These are phyloP conservation scores for Geum urbanum DNA, from an alignment of 306 rosid genomes.

Conservation along the genomic window DNA sequence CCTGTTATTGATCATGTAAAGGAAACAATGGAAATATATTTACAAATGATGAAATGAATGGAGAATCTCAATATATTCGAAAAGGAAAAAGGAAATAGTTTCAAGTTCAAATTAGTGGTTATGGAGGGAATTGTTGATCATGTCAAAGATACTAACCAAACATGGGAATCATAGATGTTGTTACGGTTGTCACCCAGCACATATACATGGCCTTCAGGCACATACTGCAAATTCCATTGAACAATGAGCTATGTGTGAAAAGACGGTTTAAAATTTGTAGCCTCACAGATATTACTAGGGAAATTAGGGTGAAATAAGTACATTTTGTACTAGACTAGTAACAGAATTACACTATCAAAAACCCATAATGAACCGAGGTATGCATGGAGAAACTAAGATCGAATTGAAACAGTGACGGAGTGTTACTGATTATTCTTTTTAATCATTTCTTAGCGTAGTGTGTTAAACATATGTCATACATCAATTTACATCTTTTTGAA, in stretches of 20 bases:
- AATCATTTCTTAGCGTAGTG: conserved; percentile 7
- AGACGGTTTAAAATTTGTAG: background rate
- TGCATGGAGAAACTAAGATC: background rate
- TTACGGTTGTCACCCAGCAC: conserved; percentile 94
- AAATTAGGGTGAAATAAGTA: background rate
- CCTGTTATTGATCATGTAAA: conserved; percentile 26
- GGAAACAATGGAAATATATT: conserved; percentile 4
- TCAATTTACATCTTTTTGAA: no score
- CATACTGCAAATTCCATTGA: conserved; percentile 47
- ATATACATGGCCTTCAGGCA: conserved; percentile 78
- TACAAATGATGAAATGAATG: background rate
- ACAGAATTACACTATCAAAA: background rate
- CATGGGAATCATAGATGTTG: conserved; percentile 73
- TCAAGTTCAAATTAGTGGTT: background rate
- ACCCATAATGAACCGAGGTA: conserved; percentile 12
- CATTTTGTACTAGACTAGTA: background rate
- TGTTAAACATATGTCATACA: no score
- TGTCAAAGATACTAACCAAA: conserved; percentile 44
- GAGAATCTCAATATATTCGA: no score
- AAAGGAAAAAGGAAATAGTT: background rate
- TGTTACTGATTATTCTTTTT: background rate
- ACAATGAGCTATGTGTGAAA: conserved; percentile 2
- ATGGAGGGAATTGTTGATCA: background rate
- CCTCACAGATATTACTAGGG: background rate
- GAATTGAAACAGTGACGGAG: background rate